Evolutionary conservation across 768 basidiomycete genomes (phyloP).

Genomic region (Russula abietina): DNA sequence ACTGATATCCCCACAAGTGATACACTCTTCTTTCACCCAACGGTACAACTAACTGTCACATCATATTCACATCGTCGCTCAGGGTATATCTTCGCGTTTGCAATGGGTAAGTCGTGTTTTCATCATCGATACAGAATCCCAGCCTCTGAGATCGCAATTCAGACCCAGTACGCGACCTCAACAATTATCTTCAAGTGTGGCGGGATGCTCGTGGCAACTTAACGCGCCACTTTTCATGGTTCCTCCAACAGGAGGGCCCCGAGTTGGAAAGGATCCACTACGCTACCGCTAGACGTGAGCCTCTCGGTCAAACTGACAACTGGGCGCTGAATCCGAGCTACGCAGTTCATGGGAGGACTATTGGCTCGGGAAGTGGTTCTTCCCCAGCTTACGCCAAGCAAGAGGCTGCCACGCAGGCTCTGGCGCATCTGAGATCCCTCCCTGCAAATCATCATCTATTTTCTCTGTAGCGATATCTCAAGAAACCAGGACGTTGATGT

Average conservation of each 20-base stretch:
- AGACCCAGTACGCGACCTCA: conserved; percentile 12
- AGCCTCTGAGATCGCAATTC: neutral
- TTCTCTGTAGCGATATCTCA: too few species aligned
- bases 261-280: neutral
- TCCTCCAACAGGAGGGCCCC: neutral
- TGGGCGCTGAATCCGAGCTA: too few species aligned
- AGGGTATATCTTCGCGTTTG: neutral
- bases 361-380: too few species aligned
- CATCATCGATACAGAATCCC: neutral
- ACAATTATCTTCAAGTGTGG: neutral
- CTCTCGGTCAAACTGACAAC: too few species aligned
- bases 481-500: too few species aligned
- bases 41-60: neutral
- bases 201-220: conserved; percentile 7
- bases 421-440: too few species aligned
- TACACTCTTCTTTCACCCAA: neutral
- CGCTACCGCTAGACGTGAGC: too few species aligned
- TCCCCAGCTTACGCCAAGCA: too few species aligned
- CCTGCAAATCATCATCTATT: too few species aligned
- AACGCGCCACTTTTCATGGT: neutral
- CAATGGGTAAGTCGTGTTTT: neutral
- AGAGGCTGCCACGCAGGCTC: too few species aligned
- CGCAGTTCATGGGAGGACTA: too few species aligned
- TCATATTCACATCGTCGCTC: neutral
- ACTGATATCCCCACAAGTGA: neutral